phyloP scores from a whole-genome alignment of 176 grass and related monocot species.

The Tuctoria greenei region DNA sequence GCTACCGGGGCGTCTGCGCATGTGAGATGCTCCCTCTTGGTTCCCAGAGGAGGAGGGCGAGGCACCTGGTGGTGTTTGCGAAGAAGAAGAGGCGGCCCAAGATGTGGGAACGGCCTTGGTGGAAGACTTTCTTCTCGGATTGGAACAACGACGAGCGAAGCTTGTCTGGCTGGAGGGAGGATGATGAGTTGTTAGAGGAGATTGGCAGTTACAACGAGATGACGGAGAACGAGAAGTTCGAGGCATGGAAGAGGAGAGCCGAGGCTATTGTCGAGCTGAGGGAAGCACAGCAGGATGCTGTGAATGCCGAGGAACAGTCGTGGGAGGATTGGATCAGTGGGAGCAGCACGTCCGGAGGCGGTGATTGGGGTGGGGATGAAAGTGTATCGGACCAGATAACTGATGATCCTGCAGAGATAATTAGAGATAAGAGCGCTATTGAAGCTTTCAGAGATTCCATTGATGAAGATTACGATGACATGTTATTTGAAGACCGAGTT shows the following conservation, averaged over 20 bases:
- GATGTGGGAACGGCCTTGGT: conserved; percentile 67
- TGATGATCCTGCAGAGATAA: conserved; percentile 63
- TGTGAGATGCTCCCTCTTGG: conserved; percentile 44
- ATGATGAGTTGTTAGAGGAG: conserved; percentile 47
- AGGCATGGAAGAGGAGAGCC: conserved; percentile 77
- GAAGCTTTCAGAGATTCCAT: conserved; percentile 48
- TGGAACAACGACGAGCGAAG: conserved; percentile 58
- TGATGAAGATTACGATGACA: conserved; percentile 65
- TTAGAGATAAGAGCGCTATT: conserved; percentile 60
- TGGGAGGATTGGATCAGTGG: conserved; percentile 86
- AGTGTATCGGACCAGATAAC: conserved; percentile 31
- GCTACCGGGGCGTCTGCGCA: conserved; percentile 18
- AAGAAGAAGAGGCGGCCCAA: conserved; percentile 38
- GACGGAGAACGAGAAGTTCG: conserved; percentile 74
- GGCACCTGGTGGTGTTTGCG: conserved; percentile 44
- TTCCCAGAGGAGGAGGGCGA: conserved; percentile 44
- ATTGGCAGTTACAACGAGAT: conserved; percentile 30
- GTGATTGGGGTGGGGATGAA: conserved; percentile 44
- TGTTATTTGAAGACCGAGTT: conserved; percentile 85
- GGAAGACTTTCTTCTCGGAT: conserved; percentile 61
- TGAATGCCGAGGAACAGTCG: conserved; percentile 50
- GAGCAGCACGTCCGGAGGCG: conserved; percentile 39
- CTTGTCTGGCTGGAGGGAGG: conserved; percentile 49
- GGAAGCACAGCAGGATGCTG: conserved; percentile 65
- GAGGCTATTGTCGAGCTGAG: conserved; percentile 84